A percentile compares a stretch with the other conserved stretches of the same genome.
Conservation (phyloP, 202 grass and related monocot species). For the Digitaria exilis region DNA sequence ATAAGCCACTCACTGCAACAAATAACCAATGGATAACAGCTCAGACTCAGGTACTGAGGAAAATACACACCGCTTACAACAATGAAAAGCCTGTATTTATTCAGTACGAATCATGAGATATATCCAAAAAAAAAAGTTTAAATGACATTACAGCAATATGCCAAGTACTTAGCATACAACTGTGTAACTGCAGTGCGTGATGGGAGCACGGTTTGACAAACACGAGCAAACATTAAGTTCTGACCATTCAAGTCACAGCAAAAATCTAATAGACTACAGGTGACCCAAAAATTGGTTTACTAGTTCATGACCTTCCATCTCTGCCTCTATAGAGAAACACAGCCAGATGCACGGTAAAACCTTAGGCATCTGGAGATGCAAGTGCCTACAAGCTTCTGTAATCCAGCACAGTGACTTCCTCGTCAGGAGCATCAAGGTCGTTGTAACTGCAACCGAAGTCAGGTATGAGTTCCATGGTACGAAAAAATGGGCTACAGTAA, state of each 20-base stretch:
- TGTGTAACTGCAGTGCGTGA: neutral
- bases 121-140: neutral
- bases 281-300: slow-evolving; percentile 28
- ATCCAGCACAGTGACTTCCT: slow-evolving; percentile 98
- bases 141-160: neutral
- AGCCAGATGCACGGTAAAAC: neutral
- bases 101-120: neutral
- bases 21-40: neutral
- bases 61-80: too few species aligned
- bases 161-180: neutral
- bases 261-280: slow-evolving; percentile 12
- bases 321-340: slow-evolving; percentile 4
- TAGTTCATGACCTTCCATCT: neutral
- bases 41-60: neutral
- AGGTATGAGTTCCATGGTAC: neutral
- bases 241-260: slow-evolving; percentile 29
- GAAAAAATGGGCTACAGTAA: neutral
- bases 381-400: slow-evolving; percentile 90
- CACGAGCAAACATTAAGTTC: slow-evolving; percentile 21
- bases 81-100: slow-evolving; percentile 6
- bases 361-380: slow-evolving; percentile 8
- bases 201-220: neutral
- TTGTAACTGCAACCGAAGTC: slow-evolving; percentile 70
- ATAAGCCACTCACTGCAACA: neutral
- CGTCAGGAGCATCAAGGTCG: slow-evolving; percentile 96